Base-by-base conservation (phyloP, 768 basidiomycete species). In the Tylopilus felleus region DNA sequence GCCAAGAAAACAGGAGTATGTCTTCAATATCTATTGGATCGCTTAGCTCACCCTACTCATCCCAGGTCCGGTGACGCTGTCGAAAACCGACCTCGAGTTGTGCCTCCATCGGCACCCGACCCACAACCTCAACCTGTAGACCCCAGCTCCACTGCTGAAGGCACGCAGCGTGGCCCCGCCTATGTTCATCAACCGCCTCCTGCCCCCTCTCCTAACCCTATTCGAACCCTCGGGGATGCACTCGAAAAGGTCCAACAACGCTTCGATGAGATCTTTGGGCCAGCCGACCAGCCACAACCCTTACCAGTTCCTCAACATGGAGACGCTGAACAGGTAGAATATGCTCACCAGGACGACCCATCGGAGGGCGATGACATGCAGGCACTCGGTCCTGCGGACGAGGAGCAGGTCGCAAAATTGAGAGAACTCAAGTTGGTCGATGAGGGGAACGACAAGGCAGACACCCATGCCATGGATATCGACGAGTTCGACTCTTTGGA, bases 311-410 rank as follows among this genome's bases (percentile, higher is more conserved):
- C 75, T 39, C 74, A 79, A 35, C 66, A 72, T 0, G 69, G 64
- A 10, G 68, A 71, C 16, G 63, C 74, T 3, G 72, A 80, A 8
- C 81, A 84, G 59, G 69, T 97, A 14, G 91, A 97, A 67, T 93
- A 96, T 69, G 55, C 53, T 2, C 60, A 59, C 72, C 90, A 38
- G 78, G 78, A 52, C 81, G 60, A 88, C 2, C 85, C 85, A 36
- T 85, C 88, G 45, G 76, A 73, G 27, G 83, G 81, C 56, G 74
- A 86, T 51, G 81, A 86, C 31, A 89, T 89, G 83, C 93, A 96
- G 70, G 93, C 94, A 1, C 80, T 98, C 21, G 96, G 93, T 7
- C 84, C 92, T 1, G 87, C 95, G 3, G 84, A 80, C 10, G 85
- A 91, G 40, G 93, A 96, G 60, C 84, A 94, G 66, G 81, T 83